Evolutionary conservation across 2,329 filamentous ascomycete genomes (phyloP).

Genomic region (Diaporthe humulicola): DNA sequence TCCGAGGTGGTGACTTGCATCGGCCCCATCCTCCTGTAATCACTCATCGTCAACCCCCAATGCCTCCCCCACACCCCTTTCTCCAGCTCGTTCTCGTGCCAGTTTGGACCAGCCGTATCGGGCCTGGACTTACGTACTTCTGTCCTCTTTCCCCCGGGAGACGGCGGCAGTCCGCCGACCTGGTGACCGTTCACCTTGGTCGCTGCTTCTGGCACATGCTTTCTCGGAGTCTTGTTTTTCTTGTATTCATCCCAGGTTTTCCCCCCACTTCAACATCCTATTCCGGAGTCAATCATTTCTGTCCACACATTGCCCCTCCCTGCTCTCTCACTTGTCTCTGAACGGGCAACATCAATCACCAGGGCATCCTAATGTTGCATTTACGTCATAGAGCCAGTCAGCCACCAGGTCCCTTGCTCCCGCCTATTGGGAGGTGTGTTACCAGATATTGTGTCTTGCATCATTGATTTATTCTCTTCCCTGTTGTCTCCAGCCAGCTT

Average conservation of each 20-base stretch:
- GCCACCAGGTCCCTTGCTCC: constrained; percentile 37
- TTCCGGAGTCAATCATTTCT: background rate
- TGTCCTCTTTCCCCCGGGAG: background rate
- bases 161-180: background rate
- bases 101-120: background rate
- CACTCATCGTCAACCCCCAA: background rate
- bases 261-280: background rate
- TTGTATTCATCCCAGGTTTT: background rate
- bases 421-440: constrained; percentile 34
- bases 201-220: background rate
- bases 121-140: constrained; percentile 6
- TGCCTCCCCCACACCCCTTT: background rate
- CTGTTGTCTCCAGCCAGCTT: background rate
- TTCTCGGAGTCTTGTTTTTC: constrained; percentile 12
- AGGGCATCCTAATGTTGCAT: constrained; percentile 28
- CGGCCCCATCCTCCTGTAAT: background rate
- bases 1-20: constrained; percentile 7
- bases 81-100: constrained; percentile 6
- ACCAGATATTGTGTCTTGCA: constrained; percentile 18
- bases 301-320: background rate
- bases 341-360: constrained; percentile 14
- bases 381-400: constrained; percentile 34
- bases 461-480: background rate
- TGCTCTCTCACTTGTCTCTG: constrained; percentile 1
- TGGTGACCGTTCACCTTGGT: constrained; percentile 1